A percentile compares a stretch with the other conserved stretches of the same genome.
Evolutionary conservation across 1,139 yeast genomes (phyloP).

Genomic region (Yamadazyma songkhlaensis): DNA sequence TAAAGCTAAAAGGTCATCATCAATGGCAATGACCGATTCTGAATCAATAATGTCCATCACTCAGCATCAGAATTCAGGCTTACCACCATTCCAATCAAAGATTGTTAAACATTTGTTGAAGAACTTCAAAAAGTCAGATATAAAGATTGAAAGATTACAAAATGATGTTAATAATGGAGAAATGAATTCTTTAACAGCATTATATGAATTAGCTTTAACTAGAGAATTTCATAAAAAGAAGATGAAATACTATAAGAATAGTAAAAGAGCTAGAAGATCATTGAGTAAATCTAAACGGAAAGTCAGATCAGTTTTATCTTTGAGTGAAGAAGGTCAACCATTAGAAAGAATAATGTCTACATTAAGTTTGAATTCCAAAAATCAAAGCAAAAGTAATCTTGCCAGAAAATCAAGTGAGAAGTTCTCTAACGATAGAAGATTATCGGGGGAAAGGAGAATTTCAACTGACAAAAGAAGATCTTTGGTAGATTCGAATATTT

Average conservation of each 20-base stretch:
- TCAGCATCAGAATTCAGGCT: conserved; percentile 39
- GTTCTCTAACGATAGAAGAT: conserved; percentile 8
- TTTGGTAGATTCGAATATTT: conserved; percentile 4
- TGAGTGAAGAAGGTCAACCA: conserved; percentile 30
- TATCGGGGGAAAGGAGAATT: conserved; percentile 2
- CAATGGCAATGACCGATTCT: conserved; percentile 21
- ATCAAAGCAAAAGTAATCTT: conserved; percentile 17
- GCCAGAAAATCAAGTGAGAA: conserved; percentile 11
- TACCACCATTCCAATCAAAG: conserved; percentile 52
- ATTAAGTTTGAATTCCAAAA: conserved; percentile 33
- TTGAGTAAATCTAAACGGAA: conserved; percentile 49
- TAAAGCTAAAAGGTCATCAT: conserved; percentile 11
- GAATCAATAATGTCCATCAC: conserved; percentile 40
- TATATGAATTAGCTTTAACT: conserved; percentile 75
- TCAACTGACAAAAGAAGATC: background rate
- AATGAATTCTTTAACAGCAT: conserved; percentile 79
- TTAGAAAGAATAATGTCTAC: conserved; percentile 40
- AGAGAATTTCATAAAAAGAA: conserved; percentile 48
- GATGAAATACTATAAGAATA: conserved; percentile 29
- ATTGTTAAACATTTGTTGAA: conserved; percentile 67
- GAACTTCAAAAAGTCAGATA: conserved; percentile 59
- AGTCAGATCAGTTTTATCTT: conserved; percentile 43
- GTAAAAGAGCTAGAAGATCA: conserved; percentile 42
- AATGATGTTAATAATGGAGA: conserved; percentile 58
- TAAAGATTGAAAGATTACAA: conserved; percentile 64